Evolutionary conservation across 441 rosid species (phyloP).

Genomic region (Erodium moschatum): DNA sequence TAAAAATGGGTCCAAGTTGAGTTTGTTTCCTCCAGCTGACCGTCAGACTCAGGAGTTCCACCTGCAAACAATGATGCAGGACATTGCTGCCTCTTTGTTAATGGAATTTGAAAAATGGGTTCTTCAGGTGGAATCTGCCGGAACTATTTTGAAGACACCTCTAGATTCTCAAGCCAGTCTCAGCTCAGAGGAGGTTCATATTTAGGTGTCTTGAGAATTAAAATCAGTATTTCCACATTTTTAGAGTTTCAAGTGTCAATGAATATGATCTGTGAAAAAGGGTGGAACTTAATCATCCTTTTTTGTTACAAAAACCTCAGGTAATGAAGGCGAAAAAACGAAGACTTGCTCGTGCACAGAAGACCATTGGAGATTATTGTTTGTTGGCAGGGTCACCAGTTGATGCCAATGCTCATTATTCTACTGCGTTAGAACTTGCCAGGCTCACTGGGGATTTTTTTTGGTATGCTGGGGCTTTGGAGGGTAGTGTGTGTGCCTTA

Average conservation of each 20-base stretch:
- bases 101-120: conserved; percentile 98
- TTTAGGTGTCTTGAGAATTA: conserved; percentile 83
- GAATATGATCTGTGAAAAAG: conserved; percentile 13
- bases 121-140: conserved; percentile 77
- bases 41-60: conserved; percentile 74
- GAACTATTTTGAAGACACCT: conserved; percentile 94
- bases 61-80: conserved; percentile 95
- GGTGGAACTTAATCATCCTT: conserved; percentile 18
- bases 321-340: conserved; percentile 93
- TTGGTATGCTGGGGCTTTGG: conserved; percentile 97
- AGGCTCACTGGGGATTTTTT: conserved; percentile 84
- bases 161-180: conserved; percentile 97
- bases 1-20: conserved; percentile 50
- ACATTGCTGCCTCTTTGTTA: conserved; percentile 74
- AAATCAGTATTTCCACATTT: conserved; percentile 24
- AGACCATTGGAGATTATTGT: conserved; percentile 94
- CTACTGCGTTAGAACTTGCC: conserved; percentile 82
- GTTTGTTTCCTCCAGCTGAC: conserved; percentile 84
- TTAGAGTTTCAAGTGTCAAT: conserved; percentile 21
- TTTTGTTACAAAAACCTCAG: conserved; percentile 37
- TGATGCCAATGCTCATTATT: conserved; percentile 94
- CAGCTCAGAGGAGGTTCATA: conserved; percentile 95
- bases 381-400: conserved; percentile 96
- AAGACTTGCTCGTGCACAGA: conserved; percentile 87
- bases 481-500: conserved; percentile 90